These are phyloP conservation scores for Colletotrichum ledebouriae DNA, from an alignment of 2,329 filamentous ascomycete genomes.

Conservation along the genomic window DNA sequence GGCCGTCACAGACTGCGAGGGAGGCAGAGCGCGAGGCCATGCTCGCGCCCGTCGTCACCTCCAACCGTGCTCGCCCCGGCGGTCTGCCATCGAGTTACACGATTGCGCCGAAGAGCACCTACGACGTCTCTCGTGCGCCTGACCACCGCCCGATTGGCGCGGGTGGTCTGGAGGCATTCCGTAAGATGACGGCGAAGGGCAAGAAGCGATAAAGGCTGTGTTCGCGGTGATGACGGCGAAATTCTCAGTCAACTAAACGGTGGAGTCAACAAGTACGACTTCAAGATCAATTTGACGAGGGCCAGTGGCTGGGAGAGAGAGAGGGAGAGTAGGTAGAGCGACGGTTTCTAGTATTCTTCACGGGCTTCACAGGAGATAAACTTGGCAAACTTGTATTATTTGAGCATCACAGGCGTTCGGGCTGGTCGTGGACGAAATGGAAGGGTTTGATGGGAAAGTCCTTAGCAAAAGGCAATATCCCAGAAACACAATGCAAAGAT, in stretches of 20 bases:
- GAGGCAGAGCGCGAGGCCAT: conserved; percentile 70
- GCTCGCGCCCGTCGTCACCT: conserved; percentile 67
- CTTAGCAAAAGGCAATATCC: conserved; percentile 20
- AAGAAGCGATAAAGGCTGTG: conserved; percentile 60
- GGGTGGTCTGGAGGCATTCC: conserved; percentile 74
- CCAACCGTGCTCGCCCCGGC: conserved; percentile 69
- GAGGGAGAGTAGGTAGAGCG: background rate
- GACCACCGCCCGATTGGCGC: conserved; percentile 73
- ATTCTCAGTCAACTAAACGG: too few relatives aligned
- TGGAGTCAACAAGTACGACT: background rate
- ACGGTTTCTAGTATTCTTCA: background rate
- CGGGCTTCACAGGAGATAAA: conserved; percentile 1
- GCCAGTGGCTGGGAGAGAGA: background rate
- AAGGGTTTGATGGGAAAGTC: conserved; percentile 5
- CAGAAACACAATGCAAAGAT: background rate
- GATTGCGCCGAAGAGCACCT: conserved; percentile 73
- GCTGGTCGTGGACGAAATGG: conserved; percentile 5
- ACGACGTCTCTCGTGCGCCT: conserved; percentile 63
- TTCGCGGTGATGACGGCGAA: background rate
- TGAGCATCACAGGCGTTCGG: conserved; percentile 34
- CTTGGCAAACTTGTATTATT: conserved; percentile 29
- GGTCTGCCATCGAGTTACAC: conserved; percentile 70
- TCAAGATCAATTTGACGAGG: background rate
- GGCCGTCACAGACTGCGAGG: conserved; percentile 57
- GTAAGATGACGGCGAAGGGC: conserved; percentile 74